These are phyloP conservation scores for Nidularia sp. DNA, from an alignment of 768 basidiomycete genomes.

Conservation along the genomic window DNA sequence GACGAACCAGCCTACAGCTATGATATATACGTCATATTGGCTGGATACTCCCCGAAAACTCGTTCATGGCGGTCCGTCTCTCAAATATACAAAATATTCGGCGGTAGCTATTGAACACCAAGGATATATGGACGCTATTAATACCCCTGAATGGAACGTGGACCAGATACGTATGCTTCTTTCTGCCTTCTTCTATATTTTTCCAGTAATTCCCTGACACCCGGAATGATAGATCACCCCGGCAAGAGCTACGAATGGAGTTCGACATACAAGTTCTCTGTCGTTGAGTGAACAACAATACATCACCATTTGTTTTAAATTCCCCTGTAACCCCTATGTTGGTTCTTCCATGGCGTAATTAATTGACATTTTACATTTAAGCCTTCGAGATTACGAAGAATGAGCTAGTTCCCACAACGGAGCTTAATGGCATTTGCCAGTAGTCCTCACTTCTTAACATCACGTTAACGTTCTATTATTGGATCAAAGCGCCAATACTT, in stretches of 20 bases:
- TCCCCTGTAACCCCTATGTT: no score
- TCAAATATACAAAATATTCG: constrained; percentile 34
- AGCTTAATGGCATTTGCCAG: no score
- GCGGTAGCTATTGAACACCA: constrained; percentile 53
- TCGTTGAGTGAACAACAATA: constrained; percentile 2
- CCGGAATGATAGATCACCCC: constrained; percentile 28
- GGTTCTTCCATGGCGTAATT: no score
- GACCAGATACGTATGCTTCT: constrained; percentile 46
- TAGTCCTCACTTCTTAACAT: no score
- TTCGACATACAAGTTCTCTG: constrained; percentile 45
- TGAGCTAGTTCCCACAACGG: no score
- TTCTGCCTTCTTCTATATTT: background rate
- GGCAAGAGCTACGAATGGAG: constrained; percentile 40
- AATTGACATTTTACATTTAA: no score
- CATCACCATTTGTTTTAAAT: background rate
- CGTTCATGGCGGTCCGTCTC: constrained; percentile 41
- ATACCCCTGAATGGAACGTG: constrained; percentile 50
- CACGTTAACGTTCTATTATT: no score
- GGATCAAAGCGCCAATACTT: no score
- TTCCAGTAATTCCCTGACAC: background rate
- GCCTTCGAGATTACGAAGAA: no score
- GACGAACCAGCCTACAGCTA: constrained; percentile 47
- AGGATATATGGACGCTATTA: constrained; percentile 51
- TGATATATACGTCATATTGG: constrained; percentile 45
- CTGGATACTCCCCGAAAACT: constrained; percentile 42